phyloP scores from a whole-genome alignment of 164 flowering plant species.

The Chloranthus sessilifolius region DNA sequence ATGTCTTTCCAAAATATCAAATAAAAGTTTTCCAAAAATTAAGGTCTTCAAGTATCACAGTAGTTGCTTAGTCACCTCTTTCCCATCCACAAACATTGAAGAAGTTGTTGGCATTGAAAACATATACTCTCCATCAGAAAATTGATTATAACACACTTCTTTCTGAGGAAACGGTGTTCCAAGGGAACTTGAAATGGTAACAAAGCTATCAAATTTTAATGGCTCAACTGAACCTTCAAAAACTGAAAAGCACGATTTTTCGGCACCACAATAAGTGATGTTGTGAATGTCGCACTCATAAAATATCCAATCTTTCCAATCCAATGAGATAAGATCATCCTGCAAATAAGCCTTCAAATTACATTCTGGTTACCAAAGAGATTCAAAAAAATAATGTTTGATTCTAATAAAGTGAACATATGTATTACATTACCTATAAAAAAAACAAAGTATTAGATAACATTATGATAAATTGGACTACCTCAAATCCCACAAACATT shows the following conservation, averaged over 20 bases:
- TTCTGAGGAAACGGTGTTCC: slow-evolving; percentile 13
- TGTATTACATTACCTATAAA: not conserved
- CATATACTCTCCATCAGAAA: slow-evolving; percentile 6
- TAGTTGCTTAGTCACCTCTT: slow-evolving; percentile 16
- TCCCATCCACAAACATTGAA: slow-evolving; percentile 16
- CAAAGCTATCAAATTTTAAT: slow-evolving; percentile 37
- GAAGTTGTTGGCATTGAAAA: slow-evolving; percentile 9
- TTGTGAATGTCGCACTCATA: slow-evolving; percentile 24
- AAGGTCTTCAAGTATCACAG: slow-evolving; percentile 13
- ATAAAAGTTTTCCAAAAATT: too few species aligned
- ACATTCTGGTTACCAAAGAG: not conserved
- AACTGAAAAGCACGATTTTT: slow-evolving; percentile 22
- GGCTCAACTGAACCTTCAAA: slow-evolving; percentile 36
- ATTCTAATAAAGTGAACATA: not conserved
- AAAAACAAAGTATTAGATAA: too few species aligned
- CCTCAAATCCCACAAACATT: too few species aligned
- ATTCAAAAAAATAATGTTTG: not conserved
- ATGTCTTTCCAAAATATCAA: not conserved
- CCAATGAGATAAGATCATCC: slow-evolving; percentile 42
- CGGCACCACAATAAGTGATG: slow-evolving; percentile 11
- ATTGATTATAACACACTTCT: slow-evolving; percentile 14
- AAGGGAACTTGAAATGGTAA: slow-evolving; percentile 8
- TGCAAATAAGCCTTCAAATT: slow-evolving; percentile 19
- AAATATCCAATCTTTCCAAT: slow-evolving; percentile 78
- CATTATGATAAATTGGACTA: too few species aligned